phyloP scores from a whole-genome alignment of 2,329 filamentous ascomycete species.

The Calonectria fujianensis region DNA sequence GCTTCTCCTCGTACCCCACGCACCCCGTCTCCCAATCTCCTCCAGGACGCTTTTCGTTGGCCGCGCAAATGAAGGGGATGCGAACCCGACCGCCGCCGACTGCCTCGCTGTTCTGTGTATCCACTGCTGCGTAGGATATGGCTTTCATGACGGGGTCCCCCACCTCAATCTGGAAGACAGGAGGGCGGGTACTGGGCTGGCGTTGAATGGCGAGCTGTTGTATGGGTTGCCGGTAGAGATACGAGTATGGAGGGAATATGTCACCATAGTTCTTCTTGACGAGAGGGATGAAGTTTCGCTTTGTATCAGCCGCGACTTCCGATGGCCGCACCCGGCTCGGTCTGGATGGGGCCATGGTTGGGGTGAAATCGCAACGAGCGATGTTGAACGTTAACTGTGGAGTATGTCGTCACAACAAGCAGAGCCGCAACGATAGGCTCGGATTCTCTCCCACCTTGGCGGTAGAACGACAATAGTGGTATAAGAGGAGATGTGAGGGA shows the following conservation, averaged over 20 bases:
- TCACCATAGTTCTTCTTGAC: constrained; percentile 75
- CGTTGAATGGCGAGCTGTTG: constrained; percentile 66
- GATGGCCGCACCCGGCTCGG: constrained; percentile 63
- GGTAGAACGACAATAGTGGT: neutral
- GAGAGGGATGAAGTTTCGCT: constrained; percentile 80
- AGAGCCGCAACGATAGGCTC: constrained; percentile 29
- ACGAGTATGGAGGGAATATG: constrained; percentile 75
- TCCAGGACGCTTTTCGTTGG: constrained; percentile 84
- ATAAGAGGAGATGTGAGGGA: constrained; percentile 4
- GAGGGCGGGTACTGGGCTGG: constrained; percentile 61
- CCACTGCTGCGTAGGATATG: constrained; percentile 71
- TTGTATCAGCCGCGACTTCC: constrained; percentile 84
- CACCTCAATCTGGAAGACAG: constrained; percentile 70
- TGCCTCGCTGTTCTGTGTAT: constrained; percentile 61
- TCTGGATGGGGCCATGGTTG: constrained; percentile 59
- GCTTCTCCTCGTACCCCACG: constrained; percentile 75
- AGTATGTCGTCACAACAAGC: constrained; percentile 23
- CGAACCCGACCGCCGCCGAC: constrained; percentile 59
- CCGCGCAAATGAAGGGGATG: constrained; percentile 82
- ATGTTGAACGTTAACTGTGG: constrained; percentile 1
- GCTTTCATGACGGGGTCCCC: constrained; percentile 78
- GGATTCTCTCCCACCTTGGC: neutral
- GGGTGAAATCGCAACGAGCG: neutral
- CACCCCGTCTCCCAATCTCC: constrained; percentile 85
- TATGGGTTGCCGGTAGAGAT: constrained; percentile 72